Percentiles rank a stretch among this genome's conserved stretches.
phyloP scores from a whole-genome alignment of 352 stramenopile species.

The Phytophthora chlamydospora region DNA sequence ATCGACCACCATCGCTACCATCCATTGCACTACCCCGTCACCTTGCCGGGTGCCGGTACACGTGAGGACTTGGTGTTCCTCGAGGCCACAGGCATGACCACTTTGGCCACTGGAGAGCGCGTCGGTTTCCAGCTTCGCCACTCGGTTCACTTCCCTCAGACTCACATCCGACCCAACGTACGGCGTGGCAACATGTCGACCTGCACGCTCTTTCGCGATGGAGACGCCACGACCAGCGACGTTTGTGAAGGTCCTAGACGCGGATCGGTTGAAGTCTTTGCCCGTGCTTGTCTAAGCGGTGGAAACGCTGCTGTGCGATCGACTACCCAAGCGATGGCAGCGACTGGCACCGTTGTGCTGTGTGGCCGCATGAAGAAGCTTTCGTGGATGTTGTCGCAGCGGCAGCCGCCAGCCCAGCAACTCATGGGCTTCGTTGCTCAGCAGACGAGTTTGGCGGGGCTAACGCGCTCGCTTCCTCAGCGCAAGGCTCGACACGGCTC shows the following conservation, averaged over 20 bases:
- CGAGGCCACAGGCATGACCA: slow-evolving; percentile 53
- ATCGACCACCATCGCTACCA: slow-evolving; percentile 42
- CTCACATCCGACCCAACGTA: slow-evolving; percentile 38
- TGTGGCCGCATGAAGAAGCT: slow-evolving; percentile 78
- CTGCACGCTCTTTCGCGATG: slow-evolving; percentile 62
- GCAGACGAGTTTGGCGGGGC: slow-evolving; percentile 22
- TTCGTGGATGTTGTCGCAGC: slow-evolving; percentile 54
- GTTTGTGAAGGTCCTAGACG: slow-evolving; percentile 24
- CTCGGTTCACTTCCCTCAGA: slow-evolving; percentile 64
- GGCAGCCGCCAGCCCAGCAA: slow-evolving; percentile 20
- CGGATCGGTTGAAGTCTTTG: slow-evolving; percentile 40
- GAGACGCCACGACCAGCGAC: slow-evolving; percentile 24
- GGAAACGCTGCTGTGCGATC: slow-evolving; percentile 38
- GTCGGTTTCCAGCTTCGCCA: slow-evolving; percentile 70
- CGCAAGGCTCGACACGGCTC: slow-evolving; percentile 25
- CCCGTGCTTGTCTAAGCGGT: slow-evolving; percentile 36
- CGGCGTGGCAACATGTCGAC: slow-evolving; percentile 57
- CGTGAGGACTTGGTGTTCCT: slow-evolving; percentile 71
- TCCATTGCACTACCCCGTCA: slow-evolving; percentile 44
- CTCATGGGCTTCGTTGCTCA: slow-evolving; percentile 20
- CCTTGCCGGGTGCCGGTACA: slow-evolving; percentile 34
- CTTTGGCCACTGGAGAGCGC: slow-evolving; percentile 52
- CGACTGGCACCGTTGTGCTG: slow-evolving; percentile 39
- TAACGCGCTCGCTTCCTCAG: slow-evolving; percentile 33
- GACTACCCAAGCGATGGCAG: slow-evolving; percentile 39